These are phyloP conservation scores for Solanum lycopersicoides DNA, from an alignment of 257 asterid genomes.

Conservation along the genomic window DNA sequence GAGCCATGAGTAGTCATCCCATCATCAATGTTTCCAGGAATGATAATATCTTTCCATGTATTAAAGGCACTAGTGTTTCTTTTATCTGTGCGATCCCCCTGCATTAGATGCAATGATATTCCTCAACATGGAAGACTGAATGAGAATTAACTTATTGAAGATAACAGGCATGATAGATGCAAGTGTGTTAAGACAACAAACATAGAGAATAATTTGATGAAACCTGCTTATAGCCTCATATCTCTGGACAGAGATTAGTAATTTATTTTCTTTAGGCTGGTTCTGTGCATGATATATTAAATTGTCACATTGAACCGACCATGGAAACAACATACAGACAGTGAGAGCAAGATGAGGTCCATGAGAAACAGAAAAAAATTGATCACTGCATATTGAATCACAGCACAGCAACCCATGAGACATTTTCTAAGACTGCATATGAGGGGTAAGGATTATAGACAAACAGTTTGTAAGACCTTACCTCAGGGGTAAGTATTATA, in stretches of 20 bases:
- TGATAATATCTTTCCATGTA: slow-evolving; percentile 93
- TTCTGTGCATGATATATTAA: not conserved
- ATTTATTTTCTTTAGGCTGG: not conserved
- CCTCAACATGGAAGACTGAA: not conserved
- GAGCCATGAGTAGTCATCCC: slow-evolving; percentile 65
- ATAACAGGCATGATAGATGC: not conserved
- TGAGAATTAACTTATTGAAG: not conserved
- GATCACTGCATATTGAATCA: not conserved
- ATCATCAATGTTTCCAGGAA: slow-evolving; percentile 95
- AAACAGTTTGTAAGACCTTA: slow-evolving; percentile 5
- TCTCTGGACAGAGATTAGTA: not conserved
- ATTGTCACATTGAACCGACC: not conserved
- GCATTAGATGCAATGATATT: slow-evolving; percentile 8
- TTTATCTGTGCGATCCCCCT: slow-evolving; percentile 97
- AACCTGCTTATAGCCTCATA: not conserved
- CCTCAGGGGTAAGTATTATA: slow-evolving; percentile 95
- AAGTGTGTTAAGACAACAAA: not conserved
- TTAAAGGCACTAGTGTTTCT: slow-evolving; percentile 84
- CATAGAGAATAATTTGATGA: not conserved
- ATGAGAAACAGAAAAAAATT: not conserved
- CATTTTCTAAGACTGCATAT: not conserved
- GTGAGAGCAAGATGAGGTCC: not conserved
- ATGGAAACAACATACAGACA: not conserved
- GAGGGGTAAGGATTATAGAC: not conserved
- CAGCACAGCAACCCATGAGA: not conserved